These are phyloP conservation scores for Gomphus sp. DNA, from an alignment of 1,284 basidiomycete species.

Conservation along the genomic window DNA sequence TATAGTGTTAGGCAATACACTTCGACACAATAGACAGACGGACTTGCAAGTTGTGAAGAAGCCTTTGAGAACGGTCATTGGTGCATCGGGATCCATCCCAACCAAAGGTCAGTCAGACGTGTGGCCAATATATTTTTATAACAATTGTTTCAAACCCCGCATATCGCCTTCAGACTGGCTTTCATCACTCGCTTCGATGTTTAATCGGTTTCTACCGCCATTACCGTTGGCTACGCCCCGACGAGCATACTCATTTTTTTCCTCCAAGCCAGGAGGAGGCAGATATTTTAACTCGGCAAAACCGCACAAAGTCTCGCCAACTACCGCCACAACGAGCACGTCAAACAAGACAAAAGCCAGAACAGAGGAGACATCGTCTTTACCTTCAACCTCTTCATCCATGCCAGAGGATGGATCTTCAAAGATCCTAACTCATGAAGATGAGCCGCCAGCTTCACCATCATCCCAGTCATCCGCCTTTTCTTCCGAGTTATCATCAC, in stretches of 20 bases:
- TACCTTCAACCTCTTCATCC: conserved; percentile 4
- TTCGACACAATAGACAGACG: conserved; percentile 31
- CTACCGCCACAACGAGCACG: conserved; percentile 22
- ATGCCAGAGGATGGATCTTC: conserved; percentile 2
- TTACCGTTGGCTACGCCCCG: conserved; percentile 36
- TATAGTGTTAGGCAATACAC: conserved; percentile 16
- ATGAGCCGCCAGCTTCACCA: neutral
- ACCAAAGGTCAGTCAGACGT: neutral
- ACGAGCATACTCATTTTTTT: conserved; percentile 69
- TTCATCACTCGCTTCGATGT: conserved; percentile 20
- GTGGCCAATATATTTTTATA: neutral
- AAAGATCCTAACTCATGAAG: neutral
- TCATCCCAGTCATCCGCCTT: conserved; percentile 13
- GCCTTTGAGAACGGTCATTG: conserved; percentile 42
- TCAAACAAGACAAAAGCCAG: conserved; percentile 16
- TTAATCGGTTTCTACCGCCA: conserved; percentile 35
- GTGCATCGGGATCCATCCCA: conserved; percentile 11
- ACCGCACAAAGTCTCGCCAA: conserved; percentile 39
- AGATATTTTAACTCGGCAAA: conserved; percentile 67
- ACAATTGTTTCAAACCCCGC: conserved; percentile 4
- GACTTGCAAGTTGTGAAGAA: conserved; percentile 66
- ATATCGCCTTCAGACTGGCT: neutral
- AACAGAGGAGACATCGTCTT: conserved; percentile 17
- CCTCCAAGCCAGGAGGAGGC: conserved; percentile 56
- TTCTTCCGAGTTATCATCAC: neutral